Evolutionary conservation across 2,329 filamentous ascomycete genomes (phyloP).

Genomic region (Stachybotrys elegans): DNA sequence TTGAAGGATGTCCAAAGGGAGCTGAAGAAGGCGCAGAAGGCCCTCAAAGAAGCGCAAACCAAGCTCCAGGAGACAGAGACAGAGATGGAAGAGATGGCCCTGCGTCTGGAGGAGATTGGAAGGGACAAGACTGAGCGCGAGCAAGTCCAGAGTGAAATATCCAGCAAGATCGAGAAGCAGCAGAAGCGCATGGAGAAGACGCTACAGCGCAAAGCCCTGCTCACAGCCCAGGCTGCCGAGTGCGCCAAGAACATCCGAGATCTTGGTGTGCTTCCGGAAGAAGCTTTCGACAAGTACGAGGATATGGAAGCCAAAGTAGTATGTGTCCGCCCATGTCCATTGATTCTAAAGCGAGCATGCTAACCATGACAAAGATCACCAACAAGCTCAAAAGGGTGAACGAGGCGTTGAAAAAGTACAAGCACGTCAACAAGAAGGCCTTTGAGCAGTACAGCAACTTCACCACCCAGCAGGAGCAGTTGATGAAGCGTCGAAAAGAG

Average conservation of each 20-base stretch:
- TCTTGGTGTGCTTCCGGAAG: constrained; percentile 86
- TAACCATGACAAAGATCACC: constrained; percentile 39
- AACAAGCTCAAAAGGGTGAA: constrained; percentile 82
- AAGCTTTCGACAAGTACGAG: constrained; percentile 88
- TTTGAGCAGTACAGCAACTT: constrained; percentile 99
- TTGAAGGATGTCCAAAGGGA: constrained; percentile 77
- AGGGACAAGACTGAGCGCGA: constrained; percentile 57
- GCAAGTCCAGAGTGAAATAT: constrained; percentile 68
- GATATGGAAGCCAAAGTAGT: constrained; percentile 75
- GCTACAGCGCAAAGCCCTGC: constrained; percentile 78
- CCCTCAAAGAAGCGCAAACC: constrained; percentile 59
- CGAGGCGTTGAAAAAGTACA: constrained; percentile 90
- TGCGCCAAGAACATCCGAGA: constrained; percentile 87
- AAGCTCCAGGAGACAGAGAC: constrained; percentile 71
- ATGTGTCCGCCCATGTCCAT: constrained; percentile 27
- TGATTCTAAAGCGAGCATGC: no score
- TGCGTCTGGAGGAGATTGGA: constrained; percentile 52
- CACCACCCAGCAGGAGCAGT: constrained; percentile 81
- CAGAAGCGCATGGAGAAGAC: constrained; percentile 90
- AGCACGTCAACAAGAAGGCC: constrained; percentile 98
- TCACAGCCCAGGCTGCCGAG: constrained; percentile 72
- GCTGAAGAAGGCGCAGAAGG: constrained; percentile 69
- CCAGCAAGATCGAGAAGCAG: constrained; percentile 73
- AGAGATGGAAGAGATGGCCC: constrained; percentile 53
- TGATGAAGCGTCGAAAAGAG: constrained; percentile 80